These are phyloP conservation scores for Solanum chacoense DNA, from an alignment of 305 asterid species.

Conservation along the genomic window DNA sequence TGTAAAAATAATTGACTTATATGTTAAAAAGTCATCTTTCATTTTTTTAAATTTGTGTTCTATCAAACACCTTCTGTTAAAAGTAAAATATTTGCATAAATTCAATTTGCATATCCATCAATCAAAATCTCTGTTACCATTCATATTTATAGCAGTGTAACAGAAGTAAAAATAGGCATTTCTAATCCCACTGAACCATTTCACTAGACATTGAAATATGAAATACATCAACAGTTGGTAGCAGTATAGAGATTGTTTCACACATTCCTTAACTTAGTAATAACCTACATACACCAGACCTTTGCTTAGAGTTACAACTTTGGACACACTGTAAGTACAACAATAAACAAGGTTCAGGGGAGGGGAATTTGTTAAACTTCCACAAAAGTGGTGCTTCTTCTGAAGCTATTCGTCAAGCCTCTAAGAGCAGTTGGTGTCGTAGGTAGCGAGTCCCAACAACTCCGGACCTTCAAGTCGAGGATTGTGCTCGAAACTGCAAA, in stretches of 20 bases:
- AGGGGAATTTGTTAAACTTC: not conserved
- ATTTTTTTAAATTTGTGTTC: not conserved
- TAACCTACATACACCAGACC: not conserved
- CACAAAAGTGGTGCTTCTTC: not conserved
- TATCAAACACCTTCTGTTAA: not conserved
- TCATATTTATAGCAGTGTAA: not conserved
- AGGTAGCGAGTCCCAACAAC: slow-evolving; percentile 86
- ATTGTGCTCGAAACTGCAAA: slow-evolving; percentile 82
- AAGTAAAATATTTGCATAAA: not conserved
- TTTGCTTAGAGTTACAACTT: not conserved
- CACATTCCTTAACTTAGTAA: not conserved
- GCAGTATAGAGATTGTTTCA: not conserved
- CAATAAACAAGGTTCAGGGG: not conserved
- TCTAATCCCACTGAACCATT: not conserved
- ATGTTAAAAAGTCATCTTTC: not conserved
- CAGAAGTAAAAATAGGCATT: not conserved
- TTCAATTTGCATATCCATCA: not conserved
- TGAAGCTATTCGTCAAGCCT: not conserved
- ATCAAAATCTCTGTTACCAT: not conserved
- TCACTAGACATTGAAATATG: not conserved
- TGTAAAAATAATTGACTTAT: not conserved
- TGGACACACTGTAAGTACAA: slow-evolving; percentile 3
- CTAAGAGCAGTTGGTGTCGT: slow-evolving; percentile 78
- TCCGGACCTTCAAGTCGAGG: slow-evolving; percentile 93
- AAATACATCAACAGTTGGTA: not conserved